Conservation (phyloP, 306 rosid genomes). For the Potentilla sterilis region DNA sequence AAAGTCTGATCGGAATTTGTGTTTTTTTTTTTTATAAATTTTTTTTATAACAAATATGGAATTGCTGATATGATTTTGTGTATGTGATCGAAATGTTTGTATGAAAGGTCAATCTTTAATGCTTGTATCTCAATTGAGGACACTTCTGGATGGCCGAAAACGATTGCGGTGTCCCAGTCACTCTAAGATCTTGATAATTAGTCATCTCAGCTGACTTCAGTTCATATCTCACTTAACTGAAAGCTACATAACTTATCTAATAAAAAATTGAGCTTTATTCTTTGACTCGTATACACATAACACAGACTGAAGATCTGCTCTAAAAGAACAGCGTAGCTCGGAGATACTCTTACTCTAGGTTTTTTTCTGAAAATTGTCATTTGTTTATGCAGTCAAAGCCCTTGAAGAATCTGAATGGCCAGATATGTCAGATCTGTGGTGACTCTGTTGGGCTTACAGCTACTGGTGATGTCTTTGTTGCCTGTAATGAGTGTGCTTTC, state of each 20-base stretch:
- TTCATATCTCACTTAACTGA: background rate
- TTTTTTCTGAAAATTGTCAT: background rate
- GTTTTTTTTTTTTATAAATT: background rate
- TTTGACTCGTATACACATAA: slow-evolving; percentile 10
- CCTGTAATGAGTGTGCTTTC: slow-evolving; percentile 95
- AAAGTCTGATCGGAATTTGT: background rate
- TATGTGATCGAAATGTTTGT: background rate
- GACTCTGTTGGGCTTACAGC: slow-evolving; percentile 74
- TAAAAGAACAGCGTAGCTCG: background rate
- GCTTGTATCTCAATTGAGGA: slow-evolving; percentile 9
- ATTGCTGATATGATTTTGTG: slow-evolving; percentile 8
- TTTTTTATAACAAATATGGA: background rate
- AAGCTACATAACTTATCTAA: background rate
- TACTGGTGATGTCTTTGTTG: slow-evolving; percentile 85
- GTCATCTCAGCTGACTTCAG: background rate
- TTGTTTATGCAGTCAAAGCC: slow-evolving; percentile 67
- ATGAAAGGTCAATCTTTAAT: background rate
- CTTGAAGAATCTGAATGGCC: slow-evolving; percentile 69
- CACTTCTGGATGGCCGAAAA: background rate
- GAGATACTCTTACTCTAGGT: background rate
- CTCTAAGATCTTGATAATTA: background rate
- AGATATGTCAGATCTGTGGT: slow-evolving; percentile 90
- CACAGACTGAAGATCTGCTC: background rate
- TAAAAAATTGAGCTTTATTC: background rate
- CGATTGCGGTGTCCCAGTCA: background rate